phyloP scores from a whole-genome alignment of 2,329 filamentous ascomycete genomes.

The Aspergillus pseudoglaucus region DNA sequence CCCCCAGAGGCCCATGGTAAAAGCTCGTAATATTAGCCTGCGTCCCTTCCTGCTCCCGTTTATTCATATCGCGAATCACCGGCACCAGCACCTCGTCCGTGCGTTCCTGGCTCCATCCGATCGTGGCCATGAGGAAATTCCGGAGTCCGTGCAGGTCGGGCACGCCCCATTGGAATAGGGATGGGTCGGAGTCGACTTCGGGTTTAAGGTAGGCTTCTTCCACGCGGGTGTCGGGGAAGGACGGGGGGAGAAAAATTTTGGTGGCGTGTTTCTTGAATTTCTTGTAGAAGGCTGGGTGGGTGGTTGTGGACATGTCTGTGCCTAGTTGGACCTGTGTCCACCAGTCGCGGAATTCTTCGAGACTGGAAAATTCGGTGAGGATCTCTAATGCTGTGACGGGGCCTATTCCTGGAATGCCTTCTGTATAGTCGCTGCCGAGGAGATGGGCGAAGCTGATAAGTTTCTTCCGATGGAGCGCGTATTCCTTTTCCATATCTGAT shows the following conservation, averaged over 20 bases:
- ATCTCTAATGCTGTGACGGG: slow-evolving; percentile 94
- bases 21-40: slow-evolving; percentile 95
- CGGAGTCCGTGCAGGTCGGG: slow-evolving; percentile 83
- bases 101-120: slow-evolving; percentile 85
- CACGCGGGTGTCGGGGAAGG: slow-evolving; percentile 73
- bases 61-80: slow-evolving; percentile 93
- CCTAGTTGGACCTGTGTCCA: slow-evolving; percentile 74
- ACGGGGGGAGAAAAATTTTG: slow-evolving; percentile 76
- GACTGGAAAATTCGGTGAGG: slow-evolving; percentile 71
- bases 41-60: slow-evolving; percentile 77
- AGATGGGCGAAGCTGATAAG: slow-evolving; percentile 87
- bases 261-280: slow-evolving; percentile 80
- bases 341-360: slow-evolving; percentile 79
- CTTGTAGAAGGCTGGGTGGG: slow-evolving; percentile 61
- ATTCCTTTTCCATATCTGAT: slow-evolving; percentile 77
- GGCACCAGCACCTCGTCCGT: slow-evolving; percentile 95
- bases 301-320: slow-evolving; percentile 45
- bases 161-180: slow-evolving; percentile 89
- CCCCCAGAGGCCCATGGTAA: slow-evolving; percentile 61
- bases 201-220: slow-evolving; percentile 78
- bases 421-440: slow-evolving; percentile 89
- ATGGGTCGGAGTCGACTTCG: slow-evolving; percentile 71
- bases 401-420: slow-evolving; percentile 82
- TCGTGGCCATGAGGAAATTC: slow-evolving; percentile 78
- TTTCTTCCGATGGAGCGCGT: slow-evolving; percentile 76